phyloP scores from a whole-genome alignment of 2,329 filamentous ascomycete species.

The Fusarium piperis region DNA sequence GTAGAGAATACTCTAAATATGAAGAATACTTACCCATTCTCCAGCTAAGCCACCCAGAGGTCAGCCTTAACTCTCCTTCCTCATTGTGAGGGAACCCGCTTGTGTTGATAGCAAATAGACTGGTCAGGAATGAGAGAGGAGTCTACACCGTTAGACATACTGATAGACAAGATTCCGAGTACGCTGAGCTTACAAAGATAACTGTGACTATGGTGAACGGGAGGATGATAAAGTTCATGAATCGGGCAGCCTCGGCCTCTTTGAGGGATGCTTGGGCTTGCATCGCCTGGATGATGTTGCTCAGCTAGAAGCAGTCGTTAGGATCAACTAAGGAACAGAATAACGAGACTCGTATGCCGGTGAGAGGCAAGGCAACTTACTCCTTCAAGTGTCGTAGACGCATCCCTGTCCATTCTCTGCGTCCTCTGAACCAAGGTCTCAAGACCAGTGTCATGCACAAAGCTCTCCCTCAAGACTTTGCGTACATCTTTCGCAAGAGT shows the following conservation, averaged over 20 bases:
- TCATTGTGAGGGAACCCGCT: neutral
- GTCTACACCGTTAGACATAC: neutral
- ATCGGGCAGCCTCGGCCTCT: neutral
- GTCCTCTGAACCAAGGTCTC: neutral
- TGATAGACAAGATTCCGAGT: no score
- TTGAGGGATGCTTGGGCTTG: neutral
- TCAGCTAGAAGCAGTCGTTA: neutral
- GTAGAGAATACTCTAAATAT: accelerated
- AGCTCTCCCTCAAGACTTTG: neutral
- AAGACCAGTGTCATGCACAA: neutral
- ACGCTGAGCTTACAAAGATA: neutral
- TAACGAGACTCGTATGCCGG: neutral
- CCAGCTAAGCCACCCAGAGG: neutral
- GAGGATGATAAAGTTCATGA: neutral
- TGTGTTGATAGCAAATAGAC: neutral
- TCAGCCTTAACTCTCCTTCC: neutral
- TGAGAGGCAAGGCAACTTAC: neutral
- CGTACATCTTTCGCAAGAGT: neutral
- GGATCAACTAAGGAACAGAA: neutral
- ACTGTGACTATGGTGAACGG: neutral
- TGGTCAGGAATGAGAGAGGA: neutral
- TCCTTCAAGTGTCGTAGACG: neutral
- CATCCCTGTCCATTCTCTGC: neutral
- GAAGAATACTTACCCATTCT: neutral
- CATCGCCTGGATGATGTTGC: neutral